These are phyloP conservation scores for Phaeophleospora eucalypticola DNA, from an alignment of 2,329 filamentous ascomycete genomes.

Conservation along the genomic window DNA sequence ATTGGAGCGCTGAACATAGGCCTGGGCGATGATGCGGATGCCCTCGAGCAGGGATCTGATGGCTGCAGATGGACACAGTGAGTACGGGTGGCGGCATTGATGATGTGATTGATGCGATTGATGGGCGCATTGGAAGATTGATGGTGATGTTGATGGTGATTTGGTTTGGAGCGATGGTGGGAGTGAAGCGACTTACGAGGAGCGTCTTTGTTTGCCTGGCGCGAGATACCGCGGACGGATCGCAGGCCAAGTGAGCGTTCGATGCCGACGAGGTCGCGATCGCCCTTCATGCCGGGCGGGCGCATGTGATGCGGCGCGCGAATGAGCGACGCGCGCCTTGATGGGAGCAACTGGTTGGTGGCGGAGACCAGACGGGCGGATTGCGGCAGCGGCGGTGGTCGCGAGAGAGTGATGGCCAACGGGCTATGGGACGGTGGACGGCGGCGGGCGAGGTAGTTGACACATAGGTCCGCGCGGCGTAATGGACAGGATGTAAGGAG, in stretches of 20 bases:
- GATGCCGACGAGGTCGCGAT: constrained; percentile 10
- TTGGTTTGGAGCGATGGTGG: no score
- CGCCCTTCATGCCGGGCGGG: constrained; percentile 1
- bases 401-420: no score
- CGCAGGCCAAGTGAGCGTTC: constrained; percentile 9
- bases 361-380: no score
- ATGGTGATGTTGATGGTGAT: not conserved
- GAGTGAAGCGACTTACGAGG: not conserved
- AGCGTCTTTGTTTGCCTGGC: constrained; percentile 10
- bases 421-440: no score
- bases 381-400: no score
- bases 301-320: not conserved
- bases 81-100: not conserved
- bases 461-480: no score
- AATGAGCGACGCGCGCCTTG: no score
- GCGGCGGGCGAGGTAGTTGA: no score
- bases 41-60: constrained; percentile 10
- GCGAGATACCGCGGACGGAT: constrained; percentile 11
- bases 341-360: no score
- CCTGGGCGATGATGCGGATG: constrained; percentile 9
- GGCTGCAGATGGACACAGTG: not conserved
- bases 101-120: not conserved
- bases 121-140: not conserved
- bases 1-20: constrained; percentile 6
- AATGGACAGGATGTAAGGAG: no score